Percentiles rank a stretch among this genome's conserved stretches.
phyloP scores from a whole-genome alignment of 2,329 filamentous ascomycete species.

The Fusarium transvaalense region DNA sequence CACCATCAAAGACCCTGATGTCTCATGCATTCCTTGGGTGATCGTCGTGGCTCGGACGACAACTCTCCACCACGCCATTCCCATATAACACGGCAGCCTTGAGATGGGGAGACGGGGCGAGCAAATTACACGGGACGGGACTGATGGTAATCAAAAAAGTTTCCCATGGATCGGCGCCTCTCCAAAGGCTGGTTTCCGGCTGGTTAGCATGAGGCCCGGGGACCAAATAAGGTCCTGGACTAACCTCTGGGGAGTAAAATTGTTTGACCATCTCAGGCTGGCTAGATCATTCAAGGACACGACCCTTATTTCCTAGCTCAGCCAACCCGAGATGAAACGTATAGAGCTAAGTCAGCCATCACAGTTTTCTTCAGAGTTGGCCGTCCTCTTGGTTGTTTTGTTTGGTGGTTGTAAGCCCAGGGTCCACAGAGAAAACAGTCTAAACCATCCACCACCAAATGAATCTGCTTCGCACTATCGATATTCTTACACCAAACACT shows the following conservation, averaged over 20 bases:
- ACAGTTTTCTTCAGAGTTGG: not conserved
- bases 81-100: not conserved
- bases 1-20: slow-evolving; percentile 16
- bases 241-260: slow-evolving; percentile 1
- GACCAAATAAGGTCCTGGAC: slow-evolving; percentile 17
- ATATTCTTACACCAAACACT: slow-evolving; percentile 21
- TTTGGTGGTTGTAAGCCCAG: slow-evolving; percentile 14
- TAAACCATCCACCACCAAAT: slow-evolving; percentile 36
- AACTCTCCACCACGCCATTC: slow-evolving; percentile 1
- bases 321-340: slow-evolving; percentile 21
- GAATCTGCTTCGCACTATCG: slow-evolving; percentile 31
- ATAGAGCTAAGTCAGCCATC: not conserved
- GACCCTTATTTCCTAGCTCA: slow-evolving; percentile 18
- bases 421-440: slow-evolving; percentile 25
- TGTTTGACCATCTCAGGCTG: not conserved
- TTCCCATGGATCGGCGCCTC: slow-evolving; percentile 11
- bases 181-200: slow-evolving; percentile 9
- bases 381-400: not conserved
- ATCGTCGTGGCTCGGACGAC: slow-evolving; percentile 37
- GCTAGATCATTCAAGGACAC: slow-evolving; percentile 5
- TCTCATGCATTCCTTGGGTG: slow-evolving; percentile 20
- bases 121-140: slow-evolving; percentile 36
- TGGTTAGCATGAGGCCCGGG: slow-evolving; percentile 11
- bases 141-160: slow-evolving; percentile 5
- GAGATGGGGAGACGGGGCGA: slow-evolving; percentile 15